These are phyloP conservation scores for Metarhizium album DNA, from an alignment of 2,329 filamentous ascomycete species.

Conservation along the genomic window DNA sequence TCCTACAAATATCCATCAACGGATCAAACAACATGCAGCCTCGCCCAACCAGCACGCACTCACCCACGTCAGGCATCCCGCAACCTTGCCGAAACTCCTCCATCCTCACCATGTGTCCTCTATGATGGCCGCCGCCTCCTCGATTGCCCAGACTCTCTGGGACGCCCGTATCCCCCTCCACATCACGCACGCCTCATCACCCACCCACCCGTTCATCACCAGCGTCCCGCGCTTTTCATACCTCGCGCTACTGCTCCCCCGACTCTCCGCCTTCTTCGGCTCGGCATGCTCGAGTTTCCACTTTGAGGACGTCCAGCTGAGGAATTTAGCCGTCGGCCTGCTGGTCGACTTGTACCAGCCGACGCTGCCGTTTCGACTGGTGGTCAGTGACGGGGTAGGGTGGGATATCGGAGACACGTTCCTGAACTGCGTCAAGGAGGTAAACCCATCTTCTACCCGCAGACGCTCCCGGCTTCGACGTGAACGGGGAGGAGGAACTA, in stretches of 20 bases:
- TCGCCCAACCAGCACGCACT: background rate
- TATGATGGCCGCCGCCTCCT: conserved; percentile 2
- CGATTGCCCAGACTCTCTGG: conserved; percentile 41
- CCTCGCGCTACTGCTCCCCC: conserved; percentile 45
- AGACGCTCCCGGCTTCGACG: too few relatives aligned
- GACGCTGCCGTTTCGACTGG: conserved; percentile 41
- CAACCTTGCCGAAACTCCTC: background rate
- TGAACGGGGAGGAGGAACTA: too few relatives aligned
- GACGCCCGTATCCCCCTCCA: conserved; percentile 40
- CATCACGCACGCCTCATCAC: conserved; percentile 39
- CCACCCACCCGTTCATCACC: conserved; percentile 39
- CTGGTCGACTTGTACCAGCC: conserved; percentile 48
- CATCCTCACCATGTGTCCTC: conserved; percentile 3
- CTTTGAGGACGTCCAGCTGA: conserved; percentile 42
- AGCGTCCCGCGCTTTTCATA: conserved; percentile 49
- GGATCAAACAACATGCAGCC: background rate
- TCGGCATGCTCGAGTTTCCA: conserved; percentile 47
- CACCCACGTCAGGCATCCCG: conserved; percentile 2
- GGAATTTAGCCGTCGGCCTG: conserved; percentile 42
- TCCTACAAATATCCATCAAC: too few relatives aligned
- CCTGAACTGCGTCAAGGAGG: conserved; percentile 54
- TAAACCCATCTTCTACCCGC: conserved; percentile 10
- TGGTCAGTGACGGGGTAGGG: conserved; percentile 40
- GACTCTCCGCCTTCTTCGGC: conserved; percentile 42
- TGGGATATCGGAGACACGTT: conserved; percentile 55